Conservation (phyloP, 2,329 filamentous ascomycete species). For the Neocatenulostroma microsporum region DNA sequence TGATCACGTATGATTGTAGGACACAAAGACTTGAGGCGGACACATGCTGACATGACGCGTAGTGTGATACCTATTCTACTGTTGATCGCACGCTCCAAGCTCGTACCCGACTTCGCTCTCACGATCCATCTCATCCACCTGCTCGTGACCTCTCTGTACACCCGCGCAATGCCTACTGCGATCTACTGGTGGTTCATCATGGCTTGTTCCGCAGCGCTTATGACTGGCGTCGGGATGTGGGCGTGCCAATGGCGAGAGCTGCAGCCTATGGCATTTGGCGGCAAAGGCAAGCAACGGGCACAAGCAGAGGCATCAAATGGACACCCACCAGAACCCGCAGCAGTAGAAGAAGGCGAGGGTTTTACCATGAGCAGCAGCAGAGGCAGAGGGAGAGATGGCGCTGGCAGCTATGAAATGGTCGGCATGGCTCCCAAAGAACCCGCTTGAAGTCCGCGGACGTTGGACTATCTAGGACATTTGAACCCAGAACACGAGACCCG, state of each 20-base stretch:
- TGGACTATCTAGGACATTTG: too few relatives aligned
- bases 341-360: slow-evolving; percentile 28
- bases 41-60: slow-evolving; percentile 6
- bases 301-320: slow-evolving; percentile 9
- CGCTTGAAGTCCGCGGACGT: too few relatives aligned
- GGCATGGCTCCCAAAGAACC: slow-evolving; percentile 31
- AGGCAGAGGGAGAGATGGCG: slow-evolving; percentile 38
- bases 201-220: slow-evolving; percentile 51
- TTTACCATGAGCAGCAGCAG: slow-evolving; percentile 33
- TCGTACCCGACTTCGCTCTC: slow-evolving; percentile 88
- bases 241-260: slow-evolving; percentile 86
- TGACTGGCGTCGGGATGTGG: slow-evolving; percentile 74
- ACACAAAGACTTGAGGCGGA: too few relatives aligned
- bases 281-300: slow-evolving; percentile 30
- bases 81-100: slow-evolving; percentile 79
- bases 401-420: slow-evolving; percentile 43
- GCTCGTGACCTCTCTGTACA: slow-evolving; percentile 68
- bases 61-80: slow-evolving; percentile 79
- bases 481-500: too few relatives aligned
- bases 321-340: slow-evolving; percentile 17
- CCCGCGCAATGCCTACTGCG: slow-evolving; percentile 65
- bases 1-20: slow-evolving; percentile 58
- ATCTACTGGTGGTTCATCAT: slow-evolving; percentile 80
- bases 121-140: slow-evolving; percentile 82
- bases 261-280: slow-evolving; percentile 78